Base-by-base conservation (phyloP, 169 alveolate genomes). In the Cryptosporidium muris region DNA sequence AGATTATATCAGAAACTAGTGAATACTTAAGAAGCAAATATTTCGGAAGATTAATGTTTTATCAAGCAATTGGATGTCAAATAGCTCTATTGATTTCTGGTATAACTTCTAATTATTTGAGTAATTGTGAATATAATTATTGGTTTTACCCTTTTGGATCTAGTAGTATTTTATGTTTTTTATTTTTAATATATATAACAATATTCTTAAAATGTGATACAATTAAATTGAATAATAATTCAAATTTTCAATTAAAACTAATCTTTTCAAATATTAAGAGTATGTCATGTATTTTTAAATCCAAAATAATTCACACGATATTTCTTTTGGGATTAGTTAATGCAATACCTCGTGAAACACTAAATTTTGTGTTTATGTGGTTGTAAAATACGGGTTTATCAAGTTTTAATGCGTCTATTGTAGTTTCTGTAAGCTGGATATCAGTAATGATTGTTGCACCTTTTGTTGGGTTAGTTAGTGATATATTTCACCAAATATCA, bases 341-440 rank as follows among this genome's bases (percentile, higher is more conserved):
- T 58, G 85, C 85, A 16, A 74, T 74, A 34, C 85, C 85, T 43
- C 63, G 85, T 36, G 60, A 68, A 16, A 68, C 85, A 14, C 60
- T 74, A 47, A 74, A 74, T 37, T 74, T 74, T 45, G 43, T 74
- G 2, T 68, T 68, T 45, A 54, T 74, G 85, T 74, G 85, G 85
- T 68, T 74, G 34, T 63, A 74, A 60, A 43, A 51, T 2, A 74
- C 85, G 1, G 85, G 85, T 8, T 68, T 74, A 6, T 74, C 85
- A 16, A 54, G 43, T 36, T 38, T 62, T 40, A 74, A 68, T 47
- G 85, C 85, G 14, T 42, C 85, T 2, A 45, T 74, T 42, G 49
- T 74, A 43, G 85, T 74, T 60, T 74, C 85, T 58, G 51, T 62
- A 11, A 74, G 85, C 34, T 74, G 85, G 85, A 38, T 74, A 4